Evolutionary conservation across 2,329 filamentous ascomycete genomes (phyloP), one percentile per base, ranked within the genome.

Genomic region (Aspergillus ochraceus): DNA sequence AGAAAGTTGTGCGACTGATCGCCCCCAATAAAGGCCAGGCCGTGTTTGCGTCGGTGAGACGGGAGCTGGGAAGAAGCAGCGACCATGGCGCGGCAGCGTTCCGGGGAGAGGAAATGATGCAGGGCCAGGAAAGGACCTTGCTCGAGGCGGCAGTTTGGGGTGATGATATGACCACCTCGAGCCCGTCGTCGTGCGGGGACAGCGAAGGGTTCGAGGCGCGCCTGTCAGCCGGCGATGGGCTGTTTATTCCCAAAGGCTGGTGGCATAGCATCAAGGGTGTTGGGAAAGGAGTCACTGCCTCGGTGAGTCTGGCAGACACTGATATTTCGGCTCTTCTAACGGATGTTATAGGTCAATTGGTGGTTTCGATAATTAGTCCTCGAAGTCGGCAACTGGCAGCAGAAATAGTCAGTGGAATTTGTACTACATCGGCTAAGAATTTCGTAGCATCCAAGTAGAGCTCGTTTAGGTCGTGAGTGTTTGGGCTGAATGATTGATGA

Each of bases 61-160:
- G 60, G 52, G 66, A 65, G 49, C 60, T 80, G 36, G 77, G 77
- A 3, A 75, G 72, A 46, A 71, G 67, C 64, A 68, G 68, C 3
- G 60, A 67, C 36, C 65, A 63, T 9, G 70, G 64, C 14, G 77
- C 73, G 53, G 81, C 80, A 22, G 78, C 77, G 14, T 82, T 97
- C 65, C 83, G 92, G 58, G 90, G 90, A 0, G 83, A 88, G 11
- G 92, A 97, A 71, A 97, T 98, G 93, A 97, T 98, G 92, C 82
- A 88, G 54, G 92, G 92, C 0, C 76, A 79, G 2, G 91, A 97
- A 76, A 87, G 87, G 64, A 75, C 80, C 20, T 78, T 83, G 2
- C 74, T 97, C 14, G 86, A 93, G 64, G 77, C 83, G 1, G 86
- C 83, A 3, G 83, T 97, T 2, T 98, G 94, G 95, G 77, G 74